Percentiles rank a stretch among this genome's conserved stretches.
phyloP scores from a whole-genome alignment of 2,329 filamentous ascomycete genomes.

The Leptosphaerulina australis region DNA sequence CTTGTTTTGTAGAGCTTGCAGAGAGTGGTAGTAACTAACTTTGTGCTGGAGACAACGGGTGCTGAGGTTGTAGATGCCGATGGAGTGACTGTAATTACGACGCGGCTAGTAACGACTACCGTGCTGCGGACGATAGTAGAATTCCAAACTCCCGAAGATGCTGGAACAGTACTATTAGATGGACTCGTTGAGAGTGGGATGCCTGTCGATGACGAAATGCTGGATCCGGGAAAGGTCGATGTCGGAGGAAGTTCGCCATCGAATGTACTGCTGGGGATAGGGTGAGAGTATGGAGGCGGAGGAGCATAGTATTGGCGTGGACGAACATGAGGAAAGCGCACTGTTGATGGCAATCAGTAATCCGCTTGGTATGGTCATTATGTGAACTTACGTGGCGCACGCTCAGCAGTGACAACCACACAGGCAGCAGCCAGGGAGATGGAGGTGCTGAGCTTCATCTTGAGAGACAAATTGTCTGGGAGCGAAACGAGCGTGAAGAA shows the following conservation, averaged over 20 bases:
- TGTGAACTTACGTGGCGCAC: conserved; percentile 22
- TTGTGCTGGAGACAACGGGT: conserved; percentile 5
- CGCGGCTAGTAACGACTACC: conserved; percentile 5
- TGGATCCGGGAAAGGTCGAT: conserved; percentile 4
- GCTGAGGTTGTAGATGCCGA: conserved; percentile 1
- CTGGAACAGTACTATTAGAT: conserved; percentile 5
- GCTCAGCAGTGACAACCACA: conserved; percentile 22
- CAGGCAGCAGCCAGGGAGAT: conserved; percentile 20
- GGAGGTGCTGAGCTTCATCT: conserved; percentile 31
- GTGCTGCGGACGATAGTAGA: conserved; percentile 8
- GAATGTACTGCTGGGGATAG: conserved; percentile 15
- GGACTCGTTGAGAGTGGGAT: conserved; percentile 1
- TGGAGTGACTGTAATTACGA: conserved; percentile 10
- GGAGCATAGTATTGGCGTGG: conserved; percentile 28
- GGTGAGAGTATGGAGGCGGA: conserved; percentile 23
- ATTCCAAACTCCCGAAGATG: conserved; percentile 8
- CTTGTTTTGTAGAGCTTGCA: conserved; percentile 2
- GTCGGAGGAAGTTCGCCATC: conserved; percentile 5
- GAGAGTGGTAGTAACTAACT: conserved; percentile 16
- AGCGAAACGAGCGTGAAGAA: conserved; percentile 17
- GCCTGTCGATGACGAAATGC: conserved; percentile 1
- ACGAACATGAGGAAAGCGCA: conserved; percentile 24
- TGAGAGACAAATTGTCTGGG: conserved; percentile 1
- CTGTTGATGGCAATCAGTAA: conserved; percentile 9
- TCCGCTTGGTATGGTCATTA: background rate